Conservation (phyloP, 2,329 filamentous ascomycete genomes). For the Nothophaeocryptopus gaeumannii region DNA sequence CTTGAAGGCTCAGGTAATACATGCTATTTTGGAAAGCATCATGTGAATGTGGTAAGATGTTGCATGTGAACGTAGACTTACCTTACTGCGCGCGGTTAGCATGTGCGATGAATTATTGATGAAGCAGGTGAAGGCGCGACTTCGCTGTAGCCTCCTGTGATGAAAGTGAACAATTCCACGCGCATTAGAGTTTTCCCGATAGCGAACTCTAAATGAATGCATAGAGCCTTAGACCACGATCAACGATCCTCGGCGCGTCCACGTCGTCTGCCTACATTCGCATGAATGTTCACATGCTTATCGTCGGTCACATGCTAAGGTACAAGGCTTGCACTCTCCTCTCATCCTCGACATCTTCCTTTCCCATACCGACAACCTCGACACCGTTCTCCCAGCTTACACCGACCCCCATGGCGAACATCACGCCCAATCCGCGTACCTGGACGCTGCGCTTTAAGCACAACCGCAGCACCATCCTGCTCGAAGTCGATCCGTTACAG, state of each 20-base stretch:
- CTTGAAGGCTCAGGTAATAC: constrained; percentile 6
- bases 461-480: constrained; percentile 45
- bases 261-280: neutral
- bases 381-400: neutral
- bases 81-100: neutral
- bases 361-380: neutral
- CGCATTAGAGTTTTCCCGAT: neutral
- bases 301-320: neutral
- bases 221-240: neutral
- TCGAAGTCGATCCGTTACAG: constrained; percentile 45
- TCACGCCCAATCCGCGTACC: constrained; percentile 30
- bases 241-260: neutral
- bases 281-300: neutral
- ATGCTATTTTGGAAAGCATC: constrained; percentile 4
- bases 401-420: constrained; percentile 12
- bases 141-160: too few relatives aligned
- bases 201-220: neutral
- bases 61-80: neutral
- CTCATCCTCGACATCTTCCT: neutral
- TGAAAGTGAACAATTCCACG: neutral
- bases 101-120: neutral
- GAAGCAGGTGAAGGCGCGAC: neutral
- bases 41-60: neutral
- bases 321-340: neutral
- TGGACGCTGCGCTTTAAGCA: constrained; percentile 49